A percentile compares a stretch with the other conserved stretches of the same genome.
phyloP scores from a whole-genome alignment of 441 rosid species.

The Syzygium malaccense region DNA sequence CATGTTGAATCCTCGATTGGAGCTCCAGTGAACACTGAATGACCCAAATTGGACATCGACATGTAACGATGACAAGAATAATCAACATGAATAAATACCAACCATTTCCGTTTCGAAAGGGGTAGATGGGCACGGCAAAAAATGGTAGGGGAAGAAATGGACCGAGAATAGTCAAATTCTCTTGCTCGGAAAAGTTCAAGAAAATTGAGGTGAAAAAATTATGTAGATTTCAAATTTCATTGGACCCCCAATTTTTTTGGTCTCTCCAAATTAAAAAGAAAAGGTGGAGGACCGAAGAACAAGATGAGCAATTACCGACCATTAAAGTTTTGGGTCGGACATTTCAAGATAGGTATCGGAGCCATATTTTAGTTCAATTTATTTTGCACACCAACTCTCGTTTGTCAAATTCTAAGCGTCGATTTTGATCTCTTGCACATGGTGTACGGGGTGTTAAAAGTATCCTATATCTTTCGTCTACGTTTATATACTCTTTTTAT shows the following conservation, averaged over 20 bases:
- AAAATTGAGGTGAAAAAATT: not conserved
- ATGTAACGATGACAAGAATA: not conserved
- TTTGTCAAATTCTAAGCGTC: fast-evolving
- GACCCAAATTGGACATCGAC: not conserved
- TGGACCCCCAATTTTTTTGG: not conserved
- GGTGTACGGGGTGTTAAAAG: not conserved
- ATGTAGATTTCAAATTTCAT: not conserved
- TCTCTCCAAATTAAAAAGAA: not conserved
- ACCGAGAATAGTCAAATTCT: not conserved
- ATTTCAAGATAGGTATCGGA: not conserved
- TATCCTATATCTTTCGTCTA: fast-evolving
- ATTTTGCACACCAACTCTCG: fast-evolving
- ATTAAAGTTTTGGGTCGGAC: no score
- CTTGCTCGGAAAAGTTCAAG: not conserved
- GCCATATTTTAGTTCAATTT: not conserved
- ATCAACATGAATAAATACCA: not conserved
- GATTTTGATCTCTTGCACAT: fast-evolving
- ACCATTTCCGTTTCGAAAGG: not conserved
- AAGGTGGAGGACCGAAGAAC: not conserved
- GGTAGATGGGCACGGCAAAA: not conserved
- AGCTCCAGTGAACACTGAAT: not conserved
- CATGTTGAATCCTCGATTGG: not conserved
- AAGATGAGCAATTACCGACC: not conserved
- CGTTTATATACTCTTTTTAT: not conserved
- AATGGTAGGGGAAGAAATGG: not conserved